phyloP scores from a whole-genome alignment of 2,329 filamentous ascomycete species.

The Epichloe gansuensis region DNA sequence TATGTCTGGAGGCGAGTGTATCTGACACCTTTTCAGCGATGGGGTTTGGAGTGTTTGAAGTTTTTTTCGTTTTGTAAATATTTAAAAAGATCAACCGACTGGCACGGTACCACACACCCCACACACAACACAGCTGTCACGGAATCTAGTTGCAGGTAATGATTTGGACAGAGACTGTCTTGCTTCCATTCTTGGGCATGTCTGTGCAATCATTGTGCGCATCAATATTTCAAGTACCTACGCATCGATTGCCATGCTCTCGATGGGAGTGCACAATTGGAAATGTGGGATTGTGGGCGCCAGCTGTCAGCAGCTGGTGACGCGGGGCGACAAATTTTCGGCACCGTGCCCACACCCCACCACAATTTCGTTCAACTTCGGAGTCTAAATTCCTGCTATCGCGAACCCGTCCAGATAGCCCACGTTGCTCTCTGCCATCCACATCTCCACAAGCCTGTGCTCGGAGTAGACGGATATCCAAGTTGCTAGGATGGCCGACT shows the following conservation, averaged over 20 bases:
- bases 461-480: neutral
- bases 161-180: too few species aligned
- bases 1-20: neutral
- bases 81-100: too few species aligned
- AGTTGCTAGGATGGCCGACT: constrained; percentile 34
- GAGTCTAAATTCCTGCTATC: constrained; percentile 22
- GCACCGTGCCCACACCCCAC: constrained; percentile 26
- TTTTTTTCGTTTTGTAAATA: neutral
- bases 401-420: constrained; percentile 10
- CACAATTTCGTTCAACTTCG: constrained; percentile 26
- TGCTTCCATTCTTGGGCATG: too few species aligned
- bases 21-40: neutral
- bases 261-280: neutral
- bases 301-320: constrained; percentile 1
- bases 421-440: neutral
- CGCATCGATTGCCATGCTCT: too few species aligned
- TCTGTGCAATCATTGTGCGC: neutral
- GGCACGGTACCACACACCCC: neutral
- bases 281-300: constrained; percentile 5
- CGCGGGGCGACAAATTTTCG: constrained; percentile 20
- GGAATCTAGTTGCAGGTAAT: neutral
- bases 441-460: neutral
- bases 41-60: neutral
- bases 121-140: neutral
- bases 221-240: neutral